These are phyloP conservation scores for Dothideomycetidae sp. DNA, from an alignment of 2,329 filamentous ascomycete genomes.

Conservation along the genomic window DNA sequence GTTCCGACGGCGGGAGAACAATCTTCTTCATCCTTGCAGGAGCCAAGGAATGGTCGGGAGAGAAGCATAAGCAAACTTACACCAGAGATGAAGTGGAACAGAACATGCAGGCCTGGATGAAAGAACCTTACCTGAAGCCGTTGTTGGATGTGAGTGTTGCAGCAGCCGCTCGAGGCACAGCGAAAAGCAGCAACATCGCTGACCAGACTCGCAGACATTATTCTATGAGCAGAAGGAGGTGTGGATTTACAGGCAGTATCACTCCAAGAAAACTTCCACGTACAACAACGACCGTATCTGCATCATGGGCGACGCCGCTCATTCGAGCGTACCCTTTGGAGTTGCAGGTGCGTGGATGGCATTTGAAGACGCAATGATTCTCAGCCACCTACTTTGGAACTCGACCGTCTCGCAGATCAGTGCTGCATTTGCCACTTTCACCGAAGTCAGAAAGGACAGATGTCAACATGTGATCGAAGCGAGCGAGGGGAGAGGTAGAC, in stretches of 20 bases:
- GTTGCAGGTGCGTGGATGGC: slow-evolving; percentile 22
- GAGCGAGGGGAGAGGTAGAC: neutral
- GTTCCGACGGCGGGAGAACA: neutral
- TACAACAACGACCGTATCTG: slow-evolving; percentile 15
- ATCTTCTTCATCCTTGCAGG: neutral
- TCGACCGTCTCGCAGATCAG: neutral
- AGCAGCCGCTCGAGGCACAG: too few relatives aligned
- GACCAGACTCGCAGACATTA: too few relatives aligned
- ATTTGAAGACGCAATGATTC: slow-evolving; percentile 19
- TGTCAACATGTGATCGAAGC: neutral
- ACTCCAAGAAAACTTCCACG: neutral
- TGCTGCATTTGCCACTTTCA: neutral
- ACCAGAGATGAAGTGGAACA: neutral
- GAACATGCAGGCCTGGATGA: neutral
- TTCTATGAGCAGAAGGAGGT: too few relatives aligned
- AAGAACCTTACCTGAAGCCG: neutral
- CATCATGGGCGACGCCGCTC: slow-evolving; percentile 29
- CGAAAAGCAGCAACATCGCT: too few relatives aligned
- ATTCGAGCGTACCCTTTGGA: slow-evolving; percentile 30
- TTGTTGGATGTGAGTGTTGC: neutral
- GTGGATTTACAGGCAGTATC: neutral
- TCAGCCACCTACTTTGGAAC: slow-evolving; percentile 16
- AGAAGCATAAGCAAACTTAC: neutral
- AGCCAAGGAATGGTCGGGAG: neutral
- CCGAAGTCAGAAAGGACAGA: neutral